A percentile compares a stretch with the other conserved stretches of the same genome.
Conservation (phyloP, 2,329 filamentous ascomycete genomes). For the Clonostachys rhizophaga region DNA sequence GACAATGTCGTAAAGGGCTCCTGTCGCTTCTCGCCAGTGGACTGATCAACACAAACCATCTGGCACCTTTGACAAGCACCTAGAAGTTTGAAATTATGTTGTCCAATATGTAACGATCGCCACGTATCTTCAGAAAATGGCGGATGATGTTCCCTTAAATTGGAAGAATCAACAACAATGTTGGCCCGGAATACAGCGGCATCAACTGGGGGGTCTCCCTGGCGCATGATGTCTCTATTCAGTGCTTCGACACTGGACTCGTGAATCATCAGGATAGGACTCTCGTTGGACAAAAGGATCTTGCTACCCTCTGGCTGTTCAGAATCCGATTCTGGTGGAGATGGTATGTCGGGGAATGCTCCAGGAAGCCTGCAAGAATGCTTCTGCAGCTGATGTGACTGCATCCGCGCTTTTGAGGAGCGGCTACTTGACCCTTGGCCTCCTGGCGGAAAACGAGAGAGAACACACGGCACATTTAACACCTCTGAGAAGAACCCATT, state of each 20-base stretch:
- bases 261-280: conserved; percentile 83
- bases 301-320: conserved; percentile 35
- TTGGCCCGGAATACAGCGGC: conserved; percentile 85
- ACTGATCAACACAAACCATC: conserved; percentile 93
- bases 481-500: conserved; percentile 73
- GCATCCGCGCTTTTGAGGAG: conserved; percentile 67
- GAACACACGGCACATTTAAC: conserved; percentile 73
- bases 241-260: conserved; percentile 73
- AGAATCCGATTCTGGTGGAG: conserved; percentile 53
- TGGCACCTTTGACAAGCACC: conserved; percentile 86
- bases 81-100: conserved; percentile 63
- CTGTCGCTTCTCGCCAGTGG: conserved; percentile 69
- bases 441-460: conserved; percentile 78
- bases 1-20: conserved; percentile 87
- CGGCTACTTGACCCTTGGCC: conserved; percentile 55
- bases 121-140: conserved; percentile 81
- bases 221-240: conserved; percentile 64
- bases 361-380: conserved; percentile 34
- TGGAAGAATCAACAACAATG: conserved; percentile 57
- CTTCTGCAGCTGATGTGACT: conserved; percentile 43
- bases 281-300: conserved; percentile 88
- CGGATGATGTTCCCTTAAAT: conserved; percentile 19
- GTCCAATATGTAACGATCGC: conserved; percentile 62
- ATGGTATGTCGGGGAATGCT: conserved; percentile 48
- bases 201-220: conserved; percentile 60